Evolutionary conservation across 768 basidiomycete genomes (phyloP).

Genomic region (Daedaleopsis sinensis): DNA sequence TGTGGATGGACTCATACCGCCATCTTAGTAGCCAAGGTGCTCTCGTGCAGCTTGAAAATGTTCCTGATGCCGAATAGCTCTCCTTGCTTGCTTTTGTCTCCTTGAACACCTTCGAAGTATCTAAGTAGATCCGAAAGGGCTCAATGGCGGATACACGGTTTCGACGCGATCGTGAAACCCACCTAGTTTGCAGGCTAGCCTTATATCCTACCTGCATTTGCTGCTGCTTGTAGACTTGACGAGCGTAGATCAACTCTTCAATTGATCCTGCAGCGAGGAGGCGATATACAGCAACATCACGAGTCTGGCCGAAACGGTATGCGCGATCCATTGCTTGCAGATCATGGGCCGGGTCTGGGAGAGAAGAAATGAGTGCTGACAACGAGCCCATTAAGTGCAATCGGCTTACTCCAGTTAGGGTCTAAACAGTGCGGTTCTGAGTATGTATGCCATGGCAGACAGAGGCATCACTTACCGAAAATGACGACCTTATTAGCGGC

Average conservation of each 20-base stretch:
- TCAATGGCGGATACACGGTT: not conserved
- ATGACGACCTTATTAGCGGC: slow-evolving; percentile 95
- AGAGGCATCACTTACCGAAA: slow-evolving; percentile 56
- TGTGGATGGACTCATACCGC: slow-evolving; percentile 47
- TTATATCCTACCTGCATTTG: slow-evolving; percentile 92
- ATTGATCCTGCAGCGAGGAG: slow-evolving; percentile 86
- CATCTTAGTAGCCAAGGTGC: slow-evolving; percentile 70
- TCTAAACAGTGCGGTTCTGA: slow-evolving; percentile 45
- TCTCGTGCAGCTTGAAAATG: slow-evolving; percentile 79
- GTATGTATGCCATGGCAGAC: not conserved
- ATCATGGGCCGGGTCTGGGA: slow-evolving; percentile 89
- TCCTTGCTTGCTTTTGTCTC: slow-evolving; percentile 71
- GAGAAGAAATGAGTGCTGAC: not conserved
- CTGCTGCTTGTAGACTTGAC: slow-evolving; percentile 92
- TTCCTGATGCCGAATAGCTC: slow-evolving; percentile 88
- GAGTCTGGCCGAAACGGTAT: slow-evolving; percentile 84
- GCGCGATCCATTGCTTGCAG: slow-evolving; percentile 90
- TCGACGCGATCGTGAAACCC: not conserved
- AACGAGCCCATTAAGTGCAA: slow-evolving; percentile 3
- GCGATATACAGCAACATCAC: slow-evolving; percentile 83
- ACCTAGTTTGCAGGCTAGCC: slow-evolving; percentile 67
- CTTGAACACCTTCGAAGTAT: slow-evolving; percentile 84
- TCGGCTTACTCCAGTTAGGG: slow-evolving; percentile 90
- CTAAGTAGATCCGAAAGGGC: slow-evolving; percentile 36
- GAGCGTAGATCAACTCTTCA: slow-evolving; percentile 86